Base-by-base conservation (phyloP, 306 rosid species). In the Senna siamea region DNA sequence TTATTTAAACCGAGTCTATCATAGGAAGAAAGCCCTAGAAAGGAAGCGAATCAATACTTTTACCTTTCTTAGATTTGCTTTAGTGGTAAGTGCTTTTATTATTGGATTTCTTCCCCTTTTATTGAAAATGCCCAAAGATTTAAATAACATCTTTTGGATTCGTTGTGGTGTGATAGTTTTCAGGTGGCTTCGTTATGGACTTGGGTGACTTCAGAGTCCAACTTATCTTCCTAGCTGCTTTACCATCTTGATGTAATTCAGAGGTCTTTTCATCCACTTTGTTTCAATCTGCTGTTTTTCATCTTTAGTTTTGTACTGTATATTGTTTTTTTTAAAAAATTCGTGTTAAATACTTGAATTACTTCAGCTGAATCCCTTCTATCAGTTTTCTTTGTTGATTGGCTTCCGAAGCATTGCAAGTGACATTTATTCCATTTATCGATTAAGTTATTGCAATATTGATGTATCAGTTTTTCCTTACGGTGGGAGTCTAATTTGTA, bases 231-330 rank as follows among this genome's bases (percentile, higher is more conserved):
- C 38, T 60, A 18, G 37, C 76, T 59, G 59, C 47, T 68, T 68
- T 41, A 67, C 58, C 59, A 40, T 32, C 60, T 66, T 82, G 68
- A 78, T 74, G 48, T 70, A 66, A 73, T 84, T 32, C 68, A 62
- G 52, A 85, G 88, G 91, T 89, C 19, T 72, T 56, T 32, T 75
- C 56, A 44, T 70, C 66, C 52, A 1, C 40, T 48, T 32, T 66
- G 19, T 51, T 30, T 34, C 46, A 44, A 46, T 46, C 9, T 43
- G 37, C 14, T 40, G 7, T 10, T 54, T 13, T 10, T 10, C 34
- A 37, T 26, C 30, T 73, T 47, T 64, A 28, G 18, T 64, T 22
- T 12, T 26, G 30, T 26, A 26, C n/a, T 13, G 43, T 22, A 20
- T 11, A 9, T 66, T 77, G 17, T 53, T 77, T 60, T 55, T 56